Evolutionary conservation across 805 yeast species (phyloP), one percentile per base, ranked within the genome.

Genomic region (Saccharomycopsis sp.): DNA sequence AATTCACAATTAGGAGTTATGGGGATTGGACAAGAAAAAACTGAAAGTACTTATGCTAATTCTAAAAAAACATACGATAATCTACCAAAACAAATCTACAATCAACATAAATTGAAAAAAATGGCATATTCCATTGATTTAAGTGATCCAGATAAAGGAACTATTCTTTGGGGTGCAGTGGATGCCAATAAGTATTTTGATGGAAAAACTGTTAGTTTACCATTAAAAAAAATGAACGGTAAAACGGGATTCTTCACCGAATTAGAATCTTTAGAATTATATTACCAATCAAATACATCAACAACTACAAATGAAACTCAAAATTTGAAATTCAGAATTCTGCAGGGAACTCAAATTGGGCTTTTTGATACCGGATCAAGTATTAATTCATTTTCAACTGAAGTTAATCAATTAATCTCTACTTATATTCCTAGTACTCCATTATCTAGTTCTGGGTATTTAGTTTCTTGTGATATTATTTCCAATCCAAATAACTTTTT

Each of bases 1-100:
- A 72, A 74, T 46, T 74, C 88, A 3, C 56, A 74, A 9, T 59
- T 70, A 40, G 89, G 94, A 39, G 89, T 84, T 19, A 57, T 83
- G 30, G 87, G 88, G 19, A 74, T 83, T 45, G 89, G 92, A 8
- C 63, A 79, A 37, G 59, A 72, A 8, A 81, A 76, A 10, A 65
- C 81, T 41, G 94, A 87, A 57, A 63, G 72, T 2, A 79, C 88
- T 0, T 60, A 63, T 44, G 23, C 30, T 18, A n/a, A n/a, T 9
- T 29, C 14, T 8, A 26, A 30, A 15, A 14, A 18, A 6, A 57
- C 59, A 14, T 84, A 84, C 58, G 66, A 71, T 40, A 83, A 85
- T 56, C 60, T 85, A 42, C 95, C 95, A 0, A 49, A 65, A 37
- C 69, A 70, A 44, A 59, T 85, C 62, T 74, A 67, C 36, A 54